Evolutionary conservation across 768 basidiomycete species (phyloP), one percentile per base, ranked within the genome.

Genomic region (Tricholoma sp.): DNA sequence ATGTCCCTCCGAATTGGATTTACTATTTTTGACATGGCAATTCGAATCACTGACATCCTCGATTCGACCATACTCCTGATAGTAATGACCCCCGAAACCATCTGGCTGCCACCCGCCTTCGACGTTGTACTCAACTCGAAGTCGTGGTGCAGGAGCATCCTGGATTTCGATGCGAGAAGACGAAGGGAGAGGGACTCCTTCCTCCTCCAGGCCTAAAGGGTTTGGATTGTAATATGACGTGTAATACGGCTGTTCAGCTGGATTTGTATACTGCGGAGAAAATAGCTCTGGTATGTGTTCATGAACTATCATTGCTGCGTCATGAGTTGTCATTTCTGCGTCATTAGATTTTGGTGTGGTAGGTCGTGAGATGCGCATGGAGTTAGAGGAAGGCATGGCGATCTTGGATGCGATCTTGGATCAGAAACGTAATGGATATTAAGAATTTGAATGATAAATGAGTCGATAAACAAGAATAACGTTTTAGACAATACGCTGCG

Each of bases 71-170:
- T 63, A 63, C 52, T 58, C 68, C 15, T 65, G 51, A 55, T 64
- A 68, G 31, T 52, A 50, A 42, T 61, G 60, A 18, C 56, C 54
- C 11, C 66, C 70, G 24, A 60, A 57, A 17, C 58, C 61, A 52
- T 67, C 68, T 28, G 52, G 58, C 28, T 53, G 62, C 70, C 68
- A 72, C 20, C 63, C 67, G n/a, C 63, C 63, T 49, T 66, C 68
- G 29, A 64, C 53, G 32, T 55, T 53, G 44, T 61, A 60, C 36
- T 63, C 59, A 15, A 53, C 41, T 33, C n/a, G 39, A 3, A 20
- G 9, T 24, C 50, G 56, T 4, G 34, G 29, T 10, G 31, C 12
- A 9, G 9, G 47, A 32, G 31, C 8, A n/a, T 31, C 47, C 31
- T 11, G 11, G 47, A 17, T 6, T 3, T 49, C 47, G 12, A 17